Percentiles rank a stretch among this genome's conserved stretches.
These are phyloP conservation scores for Rugonectria rugulosa DNA, from an alignment of 2,329 filamentous ascomycete genomes.

Conservation along the genomic window DNA sequence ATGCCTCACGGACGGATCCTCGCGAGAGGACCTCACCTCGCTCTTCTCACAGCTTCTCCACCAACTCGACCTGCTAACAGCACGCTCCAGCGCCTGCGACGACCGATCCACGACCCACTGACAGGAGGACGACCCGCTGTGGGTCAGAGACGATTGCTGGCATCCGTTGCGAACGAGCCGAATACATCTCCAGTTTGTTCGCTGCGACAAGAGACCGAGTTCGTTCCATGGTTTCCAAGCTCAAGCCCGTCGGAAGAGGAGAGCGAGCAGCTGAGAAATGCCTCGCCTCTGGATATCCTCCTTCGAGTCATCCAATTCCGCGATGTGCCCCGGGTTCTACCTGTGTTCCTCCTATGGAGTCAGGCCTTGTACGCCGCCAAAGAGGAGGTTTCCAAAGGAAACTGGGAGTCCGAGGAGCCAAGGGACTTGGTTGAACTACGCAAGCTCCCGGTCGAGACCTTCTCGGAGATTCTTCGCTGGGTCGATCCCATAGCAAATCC, in stretches of 20 bases:
- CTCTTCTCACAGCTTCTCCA: slow-evolving; percentile 26
- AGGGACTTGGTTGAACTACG: slow-evolving; percentile 43
- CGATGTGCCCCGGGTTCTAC: slow-evolving; percentile 32
- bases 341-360: slow-evolving; percentile 41
- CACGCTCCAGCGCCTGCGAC: slow-evolving; percentile 29
- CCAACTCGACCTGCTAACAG: slow-evolving; percentile 1
- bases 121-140: slow-evolving; percentile 32
- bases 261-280: not conserved
- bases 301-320: slow-evolving; percentile 44
- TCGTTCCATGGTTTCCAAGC: slow-evolving; percentile 8
- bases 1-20: slow-evolving; percentile 43
- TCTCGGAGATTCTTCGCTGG: slow-evolving; percentile 69
- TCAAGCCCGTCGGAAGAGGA: not conserved
- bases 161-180: slow-evolving; percentile 27
- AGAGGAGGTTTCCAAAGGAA: not conserved
- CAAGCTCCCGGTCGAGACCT: slow-evolving; percentile 59
- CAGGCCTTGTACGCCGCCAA: slow-evolving; percentile 28
- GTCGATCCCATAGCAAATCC: slow-evolving; percentile 64
- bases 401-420: slow-evolving; percentile 29
- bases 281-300: slow-evolving; percentile 35
- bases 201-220: not conserved
- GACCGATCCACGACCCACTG: slow-evolving; percentile 35
- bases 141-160: slow-evolving; percentile 38
- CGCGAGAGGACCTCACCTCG: slow-evolving; percentile 33
- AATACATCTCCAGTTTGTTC: slow-evolving; percentile 10